Percentiles rank a stretch among this genome's conserved stretches.
Evolutionary conservation across 192 early-diverging fungal species (phyloP).

Genomic region (Lunasporangiospora selenospora): DNA sequence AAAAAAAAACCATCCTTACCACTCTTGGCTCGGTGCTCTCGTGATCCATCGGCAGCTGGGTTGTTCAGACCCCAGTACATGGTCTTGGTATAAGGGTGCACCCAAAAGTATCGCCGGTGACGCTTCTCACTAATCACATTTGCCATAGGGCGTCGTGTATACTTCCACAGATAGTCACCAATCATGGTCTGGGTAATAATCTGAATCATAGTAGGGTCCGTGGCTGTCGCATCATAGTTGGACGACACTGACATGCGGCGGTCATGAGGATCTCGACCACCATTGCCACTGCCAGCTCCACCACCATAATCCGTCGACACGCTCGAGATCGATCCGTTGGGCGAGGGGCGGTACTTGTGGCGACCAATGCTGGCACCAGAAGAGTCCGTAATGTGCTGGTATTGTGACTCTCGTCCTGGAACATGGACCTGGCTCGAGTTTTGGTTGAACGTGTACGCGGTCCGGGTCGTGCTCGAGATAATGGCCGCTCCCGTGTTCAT

Average conservation of each 20-base stretch:
- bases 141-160: slow-evolving; percentile 64
- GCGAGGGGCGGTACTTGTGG: slow-evolving; percentile 28
- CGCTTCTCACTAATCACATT: slow-evolving; percentile 65
- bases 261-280: slow-evolving; percentile 7
- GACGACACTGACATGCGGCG: slow-evolving; percentile 26
- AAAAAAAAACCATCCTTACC: slow-evolving; percentile 46
- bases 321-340: slow-evolving; percentile 38
- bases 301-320: slow-evolving; percentile 38
- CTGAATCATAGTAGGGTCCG: slow-evolving; percentile 72
- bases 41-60: slow-evolving; percentile 56
- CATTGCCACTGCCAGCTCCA: too few species aligned
- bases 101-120: slow-evolving; percentile 81
- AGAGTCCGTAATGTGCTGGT: slow-evolving; percentile 41
- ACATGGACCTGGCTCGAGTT: slow-evolving; percentile 37
- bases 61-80: slow-evolving; percentile 78
- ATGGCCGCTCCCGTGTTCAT: slow-evolving; percentile 30
- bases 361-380: slow-evolving; percentile 40
- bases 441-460: slow-evolving; percentile 32
- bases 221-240: slow-evolving; percentile 25
- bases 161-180: slow-evolving; percentile 79
- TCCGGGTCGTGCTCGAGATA: slow-evolving; percentile 36
- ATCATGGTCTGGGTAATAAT: slow-evolving; percentile 82
- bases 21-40: slow-evolving; percentile 56
- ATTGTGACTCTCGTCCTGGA: slow-evolving; percentile 4
- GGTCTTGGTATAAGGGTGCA: slow-evolving; percentile 81